Evolutionary conservation across 2,329 filamentous ascomycete genomes (phyloP).

Genomic region (Paecilomyces niveus): DNA sequence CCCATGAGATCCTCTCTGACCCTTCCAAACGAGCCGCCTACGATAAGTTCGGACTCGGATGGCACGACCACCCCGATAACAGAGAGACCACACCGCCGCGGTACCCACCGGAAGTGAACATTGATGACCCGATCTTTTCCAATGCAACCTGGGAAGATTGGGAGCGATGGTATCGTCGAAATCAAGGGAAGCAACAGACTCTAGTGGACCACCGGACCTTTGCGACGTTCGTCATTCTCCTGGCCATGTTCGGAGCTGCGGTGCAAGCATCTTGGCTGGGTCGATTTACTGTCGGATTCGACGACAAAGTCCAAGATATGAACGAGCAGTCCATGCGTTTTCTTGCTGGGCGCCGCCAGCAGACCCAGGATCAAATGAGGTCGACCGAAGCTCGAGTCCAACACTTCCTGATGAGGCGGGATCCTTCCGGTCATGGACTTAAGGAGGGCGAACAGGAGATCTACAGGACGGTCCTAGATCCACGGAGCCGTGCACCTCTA

Average conservation of each 20-base stretch:
- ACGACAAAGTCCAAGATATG: slow-evolving; percentile 60
- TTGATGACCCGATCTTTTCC: slow-evolving; percentile 45
- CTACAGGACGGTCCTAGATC: slow-evolving; percentile 29
- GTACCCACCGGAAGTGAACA: slow-evolving; percentile 19
- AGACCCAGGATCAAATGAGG: slow-evolving; percentile 41
- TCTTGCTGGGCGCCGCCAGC: slow-evolving; percentile 47
- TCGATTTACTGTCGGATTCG: slow-evolving; percentile 52
- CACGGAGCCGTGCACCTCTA: slow-evolving; percentile 3
- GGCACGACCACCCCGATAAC: slow-evolving; percentile 49
- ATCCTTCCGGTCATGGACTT: slow-evolving; percentile 46
- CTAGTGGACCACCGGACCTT: slow-evolving; percentile 78
- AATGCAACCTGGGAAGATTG: slow-evolving; percentile 99
- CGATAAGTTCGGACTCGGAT: slow-evolving; percentile 74
- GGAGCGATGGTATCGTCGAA: slow-evolving; percentile 68
- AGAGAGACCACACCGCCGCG: slow-evolving; percentile 13
- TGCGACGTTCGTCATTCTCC: slow-evolving; percentile 60
- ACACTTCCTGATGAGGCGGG: slow-evolving; percentile 67
- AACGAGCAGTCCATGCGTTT: slow-evolving; percentile 57
- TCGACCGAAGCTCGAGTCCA: slow-evolving; percentile 60
- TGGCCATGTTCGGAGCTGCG: slow-evolving; percentile 63
- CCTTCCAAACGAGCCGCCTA: slow-evolving; percentile 72
- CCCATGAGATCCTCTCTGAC: slow-evolving; percentile 81
- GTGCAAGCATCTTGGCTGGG: slow-evolving; percentile 66
- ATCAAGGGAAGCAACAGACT: slow-evolving; percentile 31
- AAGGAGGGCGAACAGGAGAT: slow-evolving; percentile 37